Base-by-base conservation (phyloP, 805 yeast species). In the Phaffomyces thermotolerans region DNA sequence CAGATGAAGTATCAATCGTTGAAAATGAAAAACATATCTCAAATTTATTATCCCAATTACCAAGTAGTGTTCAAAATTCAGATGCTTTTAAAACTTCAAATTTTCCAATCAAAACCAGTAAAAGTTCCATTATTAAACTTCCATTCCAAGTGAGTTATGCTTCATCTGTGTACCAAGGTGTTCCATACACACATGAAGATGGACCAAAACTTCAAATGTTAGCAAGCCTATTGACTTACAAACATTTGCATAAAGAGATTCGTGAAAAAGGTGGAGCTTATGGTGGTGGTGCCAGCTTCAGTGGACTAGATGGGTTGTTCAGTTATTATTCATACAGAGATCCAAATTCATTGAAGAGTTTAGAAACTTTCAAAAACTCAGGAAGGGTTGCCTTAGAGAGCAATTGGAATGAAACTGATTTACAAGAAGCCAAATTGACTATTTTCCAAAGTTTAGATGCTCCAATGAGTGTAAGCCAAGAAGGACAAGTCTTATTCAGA, bases 251-350 rank as follows among this genome's bases (percentile, higher is more conserved):
- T 62, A 76, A 87, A 12, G 95, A 89, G 50, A 79, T 93, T 33
- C 76, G 99, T 52, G 99, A 93, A 59, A 79, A 91, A 56, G 96
- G 96, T 45, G 99, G 99, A 46, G 99, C 99, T 0, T 93, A 93
- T 59, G 99, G 99, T 8, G 98, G 96, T 6, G 99, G 99, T 4
- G 84, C 95, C 5, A 66, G 76, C 8, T 93, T 81, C 60, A 85
- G 82, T 59, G 88, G 91, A 0, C 59, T 86, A 20, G 87, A 84
- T 40, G 98, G 97, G 0, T 54, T 81, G 3, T 78, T 91, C 56
- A 75, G 84, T 30, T 88, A 73, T 65, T 93, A 84, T 65, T 89
- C 98, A 0, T 93, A 91, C 67, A 75, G 99, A 53, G 99, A 93
- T 62, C 99, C 99, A 15, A 82, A 86, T 50, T 87, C 96, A 1